phyloP scores from a whole-genome alignment of 1,139 yeast species.

The Candida albicans region DNA sequence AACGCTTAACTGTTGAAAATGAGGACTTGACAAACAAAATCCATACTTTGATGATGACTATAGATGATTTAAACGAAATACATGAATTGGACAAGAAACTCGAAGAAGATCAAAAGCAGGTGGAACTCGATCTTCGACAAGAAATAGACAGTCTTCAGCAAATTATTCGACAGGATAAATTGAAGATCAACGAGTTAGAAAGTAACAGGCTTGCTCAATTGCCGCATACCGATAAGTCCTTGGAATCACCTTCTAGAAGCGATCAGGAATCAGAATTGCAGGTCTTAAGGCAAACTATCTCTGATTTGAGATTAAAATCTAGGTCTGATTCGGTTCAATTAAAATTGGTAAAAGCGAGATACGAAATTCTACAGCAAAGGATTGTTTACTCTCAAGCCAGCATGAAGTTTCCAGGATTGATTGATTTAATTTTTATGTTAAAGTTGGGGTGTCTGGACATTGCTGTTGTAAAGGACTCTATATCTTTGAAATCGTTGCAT shows the following conservation, averaged over 20 bases:
- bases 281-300: slow-evolving; percentile 7
- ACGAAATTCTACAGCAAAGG: slow-evolving; percentile 4
- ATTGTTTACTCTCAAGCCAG: neutral
- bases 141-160: slow-evolving; percentile 42
- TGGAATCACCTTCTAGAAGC: neutral
- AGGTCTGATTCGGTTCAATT: slow-evolving; percentile 7
- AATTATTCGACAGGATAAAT: slow-evolving; percentile 26
- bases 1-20: slow-evolving; percentile 56
- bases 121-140: slow-evolving; percentile 52
- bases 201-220: neutral
- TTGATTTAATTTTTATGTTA: slow-evolving; percentile 3
- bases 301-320: slow-evolving; percentile 8
- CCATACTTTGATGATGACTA: slow-evolving; percentile 35
- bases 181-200: slow-evolving; percentile 24
- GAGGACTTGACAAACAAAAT: slow-evolving; percentile 43
- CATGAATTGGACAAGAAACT: slow-evolving; percentile 61
- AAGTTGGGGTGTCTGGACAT: slow-evolving; percentile 6
- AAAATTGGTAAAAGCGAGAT: slow-evolving; percentile 6
- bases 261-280: slow-evolving; percentile 5
- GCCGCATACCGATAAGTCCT: neutral
- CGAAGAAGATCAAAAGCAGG: slow-evolving; percentile 56
- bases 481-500: neutral
- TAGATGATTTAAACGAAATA: slow-evolving; percentile 60
- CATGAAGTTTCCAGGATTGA: neutral
- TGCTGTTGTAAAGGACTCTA: neutral